Conservation (phyloP, 345 rosid species). For the Brassica cretica region DNA sequence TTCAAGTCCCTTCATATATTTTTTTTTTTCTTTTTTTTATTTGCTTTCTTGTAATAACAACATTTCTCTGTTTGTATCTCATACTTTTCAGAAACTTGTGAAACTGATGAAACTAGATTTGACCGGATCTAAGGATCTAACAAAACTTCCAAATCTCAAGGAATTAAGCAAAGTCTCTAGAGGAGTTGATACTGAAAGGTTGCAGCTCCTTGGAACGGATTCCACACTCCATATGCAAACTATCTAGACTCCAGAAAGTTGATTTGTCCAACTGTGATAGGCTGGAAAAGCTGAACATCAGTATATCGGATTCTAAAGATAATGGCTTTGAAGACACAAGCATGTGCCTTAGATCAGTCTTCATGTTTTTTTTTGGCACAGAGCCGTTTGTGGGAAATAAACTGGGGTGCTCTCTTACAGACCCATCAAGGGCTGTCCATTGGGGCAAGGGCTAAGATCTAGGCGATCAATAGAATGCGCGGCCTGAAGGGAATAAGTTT, state of each 20-base stretch:
- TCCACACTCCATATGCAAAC: not conserved
- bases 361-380: not conserved
- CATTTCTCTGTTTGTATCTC: not conserved
- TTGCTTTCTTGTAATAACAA: not conserved
- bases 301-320: not conserved
- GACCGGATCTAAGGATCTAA: constrained; percentile 13
- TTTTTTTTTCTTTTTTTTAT: not conserved
- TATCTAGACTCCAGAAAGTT: constrained; percentile 15
- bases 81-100: not conserved
- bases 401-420: not conserved
- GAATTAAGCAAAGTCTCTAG: not conserved
- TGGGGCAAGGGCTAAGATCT: not conserved
- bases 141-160: constrained; percentile 1
- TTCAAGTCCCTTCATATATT: not conserved
- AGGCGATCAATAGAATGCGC: not conserved
- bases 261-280: constrained; percentile 20
- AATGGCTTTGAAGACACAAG: not conserved
- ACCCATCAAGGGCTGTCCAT: not conserved
- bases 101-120: not conserved
- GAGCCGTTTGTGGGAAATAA: not conserved
- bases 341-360: not conserved
- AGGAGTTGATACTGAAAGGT: constrained; percentile 2
- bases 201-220: not conserved
- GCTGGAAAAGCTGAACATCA: not conserved
- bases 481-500: not conserved